Evolutionary conservation across 2,329 filamentous ascomycete species (phyloP).

Genomic region (Trichoderma endophyticum): DNA sequence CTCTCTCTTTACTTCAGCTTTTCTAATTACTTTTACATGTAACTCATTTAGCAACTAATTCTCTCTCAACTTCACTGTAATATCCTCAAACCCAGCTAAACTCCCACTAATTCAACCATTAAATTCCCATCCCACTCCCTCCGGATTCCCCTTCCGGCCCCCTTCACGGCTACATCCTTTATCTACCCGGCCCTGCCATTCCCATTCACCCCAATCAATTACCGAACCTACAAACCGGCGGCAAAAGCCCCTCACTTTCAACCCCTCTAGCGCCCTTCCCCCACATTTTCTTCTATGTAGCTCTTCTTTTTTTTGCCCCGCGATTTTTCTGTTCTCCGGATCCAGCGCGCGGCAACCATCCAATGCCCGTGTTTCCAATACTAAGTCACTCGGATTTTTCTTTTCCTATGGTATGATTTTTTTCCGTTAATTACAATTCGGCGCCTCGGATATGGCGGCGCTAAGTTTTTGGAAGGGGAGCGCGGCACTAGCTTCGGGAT

Average conservation of each 20-base stretch:
- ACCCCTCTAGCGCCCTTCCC: not conserved
- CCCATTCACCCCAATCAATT: not conserved
- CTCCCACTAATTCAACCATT: too few species aligned
- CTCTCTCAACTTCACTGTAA: not conserved
- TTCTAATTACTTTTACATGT: not conserved
- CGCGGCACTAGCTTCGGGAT: constrained; percentile 4
- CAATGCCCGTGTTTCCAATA: not conserved
- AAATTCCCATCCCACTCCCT: not conserved
- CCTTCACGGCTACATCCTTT: not conserved
- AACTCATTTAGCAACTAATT: too few species aligned
- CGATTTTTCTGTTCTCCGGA: not conserved
- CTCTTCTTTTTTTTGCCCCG: constrained; percentile 1
- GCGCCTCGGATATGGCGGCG: not conserved
- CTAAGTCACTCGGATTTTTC: not conserved
- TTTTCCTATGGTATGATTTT: not conserved
- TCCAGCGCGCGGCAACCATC: not conserved
- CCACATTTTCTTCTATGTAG: not conserved
- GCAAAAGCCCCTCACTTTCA: constrained; percentile 6
- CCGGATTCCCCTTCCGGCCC: not conserved
- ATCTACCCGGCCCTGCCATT: not conserved
- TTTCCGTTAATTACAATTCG: not conserved
- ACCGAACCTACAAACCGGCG: constrained; percentile 15
- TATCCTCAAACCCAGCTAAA: not conserved
- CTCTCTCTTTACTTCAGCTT: not conserved
- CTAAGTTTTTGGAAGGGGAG: not conserved